Evolutionary conservation across 2,329 filamentous ascomycete genomes (phyloP), one percentile per base, ranked within the genome.

Genomic region (Zymoseptoria passerinii): DNA sequence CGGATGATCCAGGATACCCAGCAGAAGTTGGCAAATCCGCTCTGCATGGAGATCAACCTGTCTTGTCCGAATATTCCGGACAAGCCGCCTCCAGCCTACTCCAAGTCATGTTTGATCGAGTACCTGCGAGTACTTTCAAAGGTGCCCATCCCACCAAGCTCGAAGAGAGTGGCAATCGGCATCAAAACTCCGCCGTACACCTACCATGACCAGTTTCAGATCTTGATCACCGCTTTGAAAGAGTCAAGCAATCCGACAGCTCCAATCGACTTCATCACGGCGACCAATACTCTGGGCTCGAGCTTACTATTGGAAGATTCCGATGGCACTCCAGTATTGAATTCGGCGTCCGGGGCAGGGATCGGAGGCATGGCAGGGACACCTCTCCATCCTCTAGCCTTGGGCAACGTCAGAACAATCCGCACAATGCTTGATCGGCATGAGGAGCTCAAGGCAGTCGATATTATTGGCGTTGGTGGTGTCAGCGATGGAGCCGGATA

Each of bases 151-250:
- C 18, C 29, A 20, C 7, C 44, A 40, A 52, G 50, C 23, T 27
- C 60, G 23, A 8, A 54, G n/a, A 61, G 53, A 52, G 72, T 84
- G 0, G 74, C 76, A 0, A 74, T 83, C 50, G 89, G 88, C 0
- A 77, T 92, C 63, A 92, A 92, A 68, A 86, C 83, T 0, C 88
- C 89, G 4, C 89, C 89, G 0, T 92, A 90, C 66, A 92, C 88
- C 0, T 83, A 90, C 67, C 73, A 80, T 0, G 82, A 78, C 0
- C 84, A 92, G 67, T 92, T 87, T 68, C 69, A 75, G 0, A 76
- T 75, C 18, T 72, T 92, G 13, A 70, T 84, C 1, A 62, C 71
- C 0, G 81, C 83, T 0, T 72, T 91, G 5, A 66, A 72, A 8
- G 65, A 61, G 3, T 68, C 66, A 0, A 68, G 63, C 1, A 63